Base-by-base conservation (phyloP, 177 flowering plant genomes). In the Vitis hybrid region DNA sequence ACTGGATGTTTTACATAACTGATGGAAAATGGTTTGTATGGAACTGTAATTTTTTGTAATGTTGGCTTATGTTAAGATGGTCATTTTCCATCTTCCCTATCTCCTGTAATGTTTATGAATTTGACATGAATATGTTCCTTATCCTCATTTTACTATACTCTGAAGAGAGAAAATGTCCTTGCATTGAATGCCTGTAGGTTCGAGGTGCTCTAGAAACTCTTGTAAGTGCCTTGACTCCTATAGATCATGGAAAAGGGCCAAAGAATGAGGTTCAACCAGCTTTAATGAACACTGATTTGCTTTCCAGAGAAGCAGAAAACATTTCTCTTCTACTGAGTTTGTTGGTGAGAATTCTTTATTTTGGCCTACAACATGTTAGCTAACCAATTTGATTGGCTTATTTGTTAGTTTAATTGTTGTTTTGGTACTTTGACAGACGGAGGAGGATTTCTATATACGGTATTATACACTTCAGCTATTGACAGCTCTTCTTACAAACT, bases 131-230 rank as follows among this genome's bases (percentile, higher is more conserved):
- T n/a, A 48, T 49, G 48, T 11, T 46, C n/a, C 7, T 49, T 13
- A 41, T 9, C 15, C 13, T 1, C 49, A 56, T n/a, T 53, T 6
- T 5, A 32, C 32, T 41, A 8, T 66, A 13, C 15, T 12, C 46
- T 41, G 46, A 41, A 41, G 46, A 5, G 46, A 41, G 46, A 21
- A 41, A 63, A 12, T 20, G 52, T 27, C 53, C 30, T 58, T 72
- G 67, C 17, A 18, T 64, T 75, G 54, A 41, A 55, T 62, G 32
- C 55, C 20, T 84, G 78, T 81, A 96, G 99, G 92, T 91, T 71
- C 88, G 98, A 59, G 99, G 99, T 71, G 93, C 97, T 63, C 76
- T 96, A 49, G 99, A 96, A 84, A 90, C 97, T 71, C 87, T 96
- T 77, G 86, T 92, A 20, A 76, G 97, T 72, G 94, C 99, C 48